Base-by-base conservation (phyloP, 306 rosid genomes). In the Alnus rubra region DNA sequence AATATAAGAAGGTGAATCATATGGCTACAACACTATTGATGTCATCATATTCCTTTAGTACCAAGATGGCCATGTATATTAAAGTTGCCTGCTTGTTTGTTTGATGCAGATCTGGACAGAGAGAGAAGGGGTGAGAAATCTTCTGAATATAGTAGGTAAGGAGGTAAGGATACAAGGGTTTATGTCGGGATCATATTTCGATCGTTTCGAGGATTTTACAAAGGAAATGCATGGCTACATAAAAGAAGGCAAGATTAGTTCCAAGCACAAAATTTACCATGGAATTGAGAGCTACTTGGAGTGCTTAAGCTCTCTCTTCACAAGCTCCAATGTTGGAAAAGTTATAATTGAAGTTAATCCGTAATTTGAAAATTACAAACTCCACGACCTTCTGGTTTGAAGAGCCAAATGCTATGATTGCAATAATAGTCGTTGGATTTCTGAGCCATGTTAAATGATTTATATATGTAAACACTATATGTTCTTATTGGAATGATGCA, bases 161-260 rank as follows among this genome's bases (percentile, higher is more conserved):
- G 86, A 89, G 50, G 92, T 89, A 75, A 88, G 83, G 79, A 85
- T 91, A 82, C 85, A 89, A 54, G 93, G 93, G 1, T 88, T 83
- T 78, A 56, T 89, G 90, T 60, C 88, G 11, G 71, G 19, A 23
- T 81, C 97, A 0, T 85, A 89, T 69, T 35, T 71, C 53, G 73
- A 89, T 83, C 90, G 90, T 67, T 89, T 83, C 63, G 93, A 78
- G 42, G 92, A 91, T 51, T 91, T 89, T 18, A 79, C 87, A 9
- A 80, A 74, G 73, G 88, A 85, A 18, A 91, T 91, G 92, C 82
- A 88, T 68, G 74, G 83, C 78, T 80, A 81, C 81, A 33, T 88
- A 1, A 87, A 82, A 81, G 84, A 86, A 31, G 92, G 92, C 7
- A 88, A 81, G 75, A 68, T 91, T 28, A 83, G 68, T 74, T 79